Evolutionary conservation across 768 basidiomycete species (phyloP).

Genomic region (Podaxis rugospora): DNA sequence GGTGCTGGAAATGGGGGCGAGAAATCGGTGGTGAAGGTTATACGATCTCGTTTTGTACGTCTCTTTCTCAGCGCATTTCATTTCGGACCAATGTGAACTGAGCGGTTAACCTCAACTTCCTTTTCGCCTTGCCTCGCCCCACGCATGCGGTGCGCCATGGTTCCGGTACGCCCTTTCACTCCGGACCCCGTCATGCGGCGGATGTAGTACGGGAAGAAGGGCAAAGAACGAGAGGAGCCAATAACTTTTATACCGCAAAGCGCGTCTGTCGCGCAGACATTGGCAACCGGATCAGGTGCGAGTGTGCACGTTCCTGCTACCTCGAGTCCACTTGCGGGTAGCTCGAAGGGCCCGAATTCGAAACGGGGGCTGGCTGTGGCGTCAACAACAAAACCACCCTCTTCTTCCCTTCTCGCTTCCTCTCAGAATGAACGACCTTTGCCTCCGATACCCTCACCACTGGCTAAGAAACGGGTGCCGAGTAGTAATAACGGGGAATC

Average conservation of each 20-base stretch:
- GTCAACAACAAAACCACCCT: not conserved
- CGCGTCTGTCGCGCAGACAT: constrained; percentile 31
- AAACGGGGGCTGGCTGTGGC: constrained; percentile 10
- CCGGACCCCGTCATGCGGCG: not conserved
- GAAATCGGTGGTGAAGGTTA: constrained; percentile 51
- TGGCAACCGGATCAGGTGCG: constrained; percentile 16
- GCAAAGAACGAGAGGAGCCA: constrained; percentile 47
- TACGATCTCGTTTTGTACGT: constrained; percentile 60
- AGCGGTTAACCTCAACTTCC: constrained; percentile 15
- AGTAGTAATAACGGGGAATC: not conserved
- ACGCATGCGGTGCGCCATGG: not conserved
- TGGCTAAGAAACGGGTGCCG: constrained; percentile 13
- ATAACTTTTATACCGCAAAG: constrained; percentile 26
- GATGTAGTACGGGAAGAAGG: constrained; percentile 54
- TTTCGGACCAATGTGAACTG: constrained; percentile 10
- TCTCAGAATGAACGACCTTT: constrained; percentile 1
- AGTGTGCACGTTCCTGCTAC: constrained; percentile 17
- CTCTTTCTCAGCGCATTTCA: constrained; percentile 13
- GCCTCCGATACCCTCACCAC: constrained; percentile 9
- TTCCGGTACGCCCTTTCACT: not conserved
- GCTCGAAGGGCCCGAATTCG: constrained; percentile 5
- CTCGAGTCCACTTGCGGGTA: constrained; percentile 21
- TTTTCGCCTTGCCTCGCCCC: not conserved
- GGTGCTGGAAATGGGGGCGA: constrained; percentile 20
- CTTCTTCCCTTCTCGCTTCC: not conserved